Evolutionary conservation across 257 asterid genomes (phyloP), one percentile per base, ranked within the genome.

Genomic region (Asclepias syriaca): DNA sequence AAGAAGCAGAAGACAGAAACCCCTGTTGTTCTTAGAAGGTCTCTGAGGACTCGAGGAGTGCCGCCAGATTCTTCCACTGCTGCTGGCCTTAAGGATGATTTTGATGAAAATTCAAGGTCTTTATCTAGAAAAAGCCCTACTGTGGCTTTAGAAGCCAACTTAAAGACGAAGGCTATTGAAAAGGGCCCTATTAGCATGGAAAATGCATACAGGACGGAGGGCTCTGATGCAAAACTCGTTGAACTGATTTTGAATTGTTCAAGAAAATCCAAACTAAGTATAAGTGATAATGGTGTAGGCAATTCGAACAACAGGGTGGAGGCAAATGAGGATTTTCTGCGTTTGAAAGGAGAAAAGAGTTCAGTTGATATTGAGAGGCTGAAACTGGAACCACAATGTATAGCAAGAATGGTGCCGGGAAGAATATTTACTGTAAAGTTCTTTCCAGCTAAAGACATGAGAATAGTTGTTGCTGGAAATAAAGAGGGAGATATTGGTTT

Each of bases 1-100:
- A 91, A 89, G 86, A 94, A 84, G 79, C 83, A 74, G 67, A 91
- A 79, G 83, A 58, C 74, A 10, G 91, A 85, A 68, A 57, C 73
- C 43, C 96, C 97, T 4, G 68, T 86, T 69, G 96, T 91, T 54
- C 81, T 91, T 72, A 95, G 99, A 21, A 90, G 93, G 75, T 94
- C 99, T 70, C 85, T 91, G n/a, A 87, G 99, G 84, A 75, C 88
- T 53, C 96, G 85, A 73, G 99, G 97, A 34, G 90, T 79, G 81
- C 84, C 87, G 27, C 96, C 97, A 21, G 93, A 93, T 74, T 75
- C 96, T 56, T 75, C 88, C 57, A 81, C 92, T 69, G 90, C 87
- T 0, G 73, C 77, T 72, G 96, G 95, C 27, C 77, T 87, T 39
- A 76, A 67, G n/a, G 86, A 88, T 65, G 91, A 88, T 74, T 77